Percentiles rank a stretch among this genome's conserved stretches.
Evolutionary conservation across 768 basidiomycete genomes (phyloP).

Genomic region (Boletus bicolor): DNA sequence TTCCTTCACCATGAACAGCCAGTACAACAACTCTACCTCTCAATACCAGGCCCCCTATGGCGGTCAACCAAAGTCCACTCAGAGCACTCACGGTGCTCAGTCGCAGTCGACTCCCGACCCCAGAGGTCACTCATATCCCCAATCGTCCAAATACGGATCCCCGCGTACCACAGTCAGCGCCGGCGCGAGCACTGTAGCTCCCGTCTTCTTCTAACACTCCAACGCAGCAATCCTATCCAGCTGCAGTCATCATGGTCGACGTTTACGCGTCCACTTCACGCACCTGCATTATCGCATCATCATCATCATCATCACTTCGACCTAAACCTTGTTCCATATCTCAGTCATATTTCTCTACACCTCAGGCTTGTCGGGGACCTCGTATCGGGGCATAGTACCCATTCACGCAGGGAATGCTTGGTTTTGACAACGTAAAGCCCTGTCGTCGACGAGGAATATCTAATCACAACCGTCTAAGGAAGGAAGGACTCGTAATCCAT

Average conservation of each 20-base stretch:
- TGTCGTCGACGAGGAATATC: conserved; percentile 1
- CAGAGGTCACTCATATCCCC: conserved; percentile 22
- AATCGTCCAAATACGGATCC: conserved; percentile 24
- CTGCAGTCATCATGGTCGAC: background rate
- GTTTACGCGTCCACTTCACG: background rate
- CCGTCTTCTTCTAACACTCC: conserved; percentile 54
- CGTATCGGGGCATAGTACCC: conserved; percentile 8
- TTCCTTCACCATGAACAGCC: conserved; percentile 25
- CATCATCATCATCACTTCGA: conserved; percentile 1
- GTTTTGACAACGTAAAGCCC: conserved; percentile 4
- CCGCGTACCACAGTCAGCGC: conserved; percentile 43
- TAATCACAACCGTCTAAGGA: conserved; percentile 21
- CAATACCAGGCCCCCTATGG: conserved; percentile 13
- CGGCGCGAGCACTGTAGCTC: conserved; percentile 47
- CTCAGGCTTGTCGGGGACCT: background rate
- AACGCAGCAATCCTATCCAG: background rate
- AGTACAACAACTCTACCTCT: conserved; percentile 19
- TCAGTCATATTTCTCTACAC: background rate
- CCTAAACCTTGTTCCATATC: background rate
- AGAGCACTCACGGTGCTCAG: conserved; percentile 15
- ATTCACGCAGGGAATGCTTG: background rate
- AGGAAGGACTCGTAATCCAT: conserved; percentile 21
- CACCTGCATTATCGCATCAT: background rate
- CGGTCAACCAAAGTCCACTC: conserved; percentile 20
- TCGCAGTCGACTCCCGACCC: conserved; percentile 21